Conservation (phyloP, 768 basidiomycete genomes). For the Imleria badia region DNA sequence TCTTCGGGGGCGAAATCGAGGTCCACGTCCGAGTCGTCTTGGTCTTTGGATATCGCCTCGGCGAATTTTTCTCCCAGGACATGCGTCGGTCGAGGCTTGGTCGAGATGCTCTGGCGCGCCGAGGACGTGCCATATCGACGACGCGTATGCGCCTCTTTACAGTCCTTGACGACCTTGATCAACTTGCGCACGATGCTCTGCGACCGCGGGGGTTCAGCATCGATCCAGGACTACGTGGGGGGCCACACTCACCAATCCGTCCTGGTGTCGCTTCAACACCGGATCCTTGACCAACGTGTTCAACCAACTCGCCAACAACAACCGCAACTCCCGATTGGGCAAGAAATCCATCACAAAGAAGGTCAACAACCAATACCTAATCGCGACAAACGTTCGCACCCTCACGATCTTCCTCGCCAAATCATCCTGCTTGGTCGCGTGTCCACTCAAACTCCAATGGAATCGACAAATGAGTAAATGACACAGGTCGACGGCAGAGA, state of each 20-base stretch:
- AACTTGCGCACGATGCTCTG: slow-evolving; percentile 81
- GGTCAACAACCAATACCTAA: slow-evolving; percentile 87
- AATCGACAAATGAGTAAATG: slow-evolving; percentile 84
- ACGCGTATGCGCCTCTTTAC: slow-evolving; percentile 65
- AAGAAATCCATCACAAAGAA: slow-evolving; percentile 90
- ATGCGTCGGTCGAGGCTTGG: slow-evolving; percentile 41
- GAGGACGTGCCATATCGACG: slow-evolving; percentile 31
- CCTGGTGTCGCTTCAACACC: slow-evolving; percentile 60
- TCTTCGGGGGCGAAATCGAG: slow-evolving; percentile 70
- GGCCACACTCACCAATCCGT: slow-evolving; percentile 63
- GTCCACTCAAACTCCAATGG: slow-evolving; percentile 71
- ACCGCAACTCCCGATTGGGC: slow-evolving; percentile 72
- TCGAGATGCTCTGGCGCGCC: slow-evolving; percentile 30
- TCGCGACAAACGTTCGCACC: slow-evolving; percentile 86
- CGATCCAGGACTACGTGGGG: not conserved
- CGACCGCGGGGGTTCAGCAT: slow-evolving; percentile 5
- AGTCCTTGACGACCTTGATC: slow-evolving; percentile 80
- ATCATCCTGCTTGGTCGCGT: slow-evolving; percentile 52
- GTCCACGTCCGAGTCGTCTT: slow-evolving; percentile 72
- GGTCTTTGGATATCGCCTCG: slow-evolving; percentile 47
- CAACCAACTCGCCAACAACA: slow-evolving; percentile 74
- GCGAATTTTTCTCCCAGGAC: slow-evolving; percentile 65
- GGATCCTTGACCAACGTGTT: slow-evolving; percentile 76
- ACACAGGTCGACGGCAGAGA: slow-evolving; percentile 75
- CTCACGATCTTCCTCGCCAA: slow-evolving; percentile 74